Percentiles rank a stretch among this genome's conserved stretches.
Evolutionary conservation across 371 early-diverging fungal species (phyloP).

Genomic region (Encephalitozoon cuniculi): DNA sequence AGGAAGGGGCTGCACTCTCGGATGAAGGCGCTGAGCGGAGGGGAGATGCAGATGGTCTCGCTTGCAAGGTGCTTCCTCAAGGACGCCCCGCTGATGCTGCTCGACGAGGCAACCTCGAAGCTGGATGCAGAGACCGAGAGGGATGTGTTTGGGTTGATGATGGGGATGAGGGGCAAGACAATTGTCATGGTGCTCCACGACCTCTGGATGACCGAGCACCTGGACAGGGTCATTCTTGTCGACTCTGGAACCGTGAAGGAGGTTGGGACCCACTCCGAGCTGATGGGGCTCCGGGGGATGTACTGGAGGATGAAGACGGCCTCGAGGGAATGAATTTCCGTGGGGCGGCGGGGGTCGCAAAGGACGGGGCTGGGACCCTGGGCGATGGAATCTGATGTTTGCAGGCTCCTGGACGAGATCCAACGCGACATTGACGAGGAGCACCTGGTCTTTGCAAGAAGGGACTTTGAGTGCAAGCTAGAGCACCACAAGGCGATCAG

Average conservation of each 20-base stretch:
- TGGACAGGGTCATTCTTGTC: conserved; percentile 39
- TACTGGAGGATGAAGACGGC: neutral
- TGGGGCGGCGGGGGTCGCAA: neutral
- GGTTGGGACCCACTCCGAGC: neutral
- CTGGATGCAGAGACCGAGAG: conserved; percentile 66
- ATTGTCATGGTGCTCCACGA: conserved; percentile 52
- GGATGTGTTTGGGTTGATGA: conserved; percentile 14
- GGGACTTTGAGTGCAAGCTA: conserved; percentile 43
- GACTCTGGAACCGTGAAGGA: neutral
- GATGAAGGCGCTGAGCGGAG: conserved; percentile 50
- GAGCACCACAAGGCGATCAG: conserved; percentile 23
- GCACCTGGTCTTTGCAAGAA: conserved; percentile 17
- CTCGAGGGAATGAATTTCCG: neutral
- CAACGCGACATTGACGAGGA: conserved; percentile 39
- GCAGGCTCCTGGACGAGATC: conserved; percentile 23
- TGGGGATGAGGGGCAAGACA: conserved; percentile 14
- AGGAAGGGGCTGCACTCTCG: conserved; percentile 16
- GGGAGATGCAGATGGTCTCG: conserved; percentile 65
- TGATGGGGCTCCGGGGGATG: neutral
- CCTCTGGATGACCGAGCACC: conserved; percentile 14
- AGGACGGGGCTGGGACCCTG: neutral
- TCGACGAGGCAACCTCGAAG: conserved; percentile 80
- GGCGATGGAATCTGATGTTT: neutral
- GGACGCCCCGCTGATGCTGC: conserved; percentile 66
- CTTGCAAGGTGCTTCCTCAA: conserved; percentile 72